A percentile compares a stretch with the other conserved stretches of the same genome.
Evolutionary conservation across 1,284 basidiomycete species (phyloP).

Genomic region (Fomitopsis palustris): DNA sequence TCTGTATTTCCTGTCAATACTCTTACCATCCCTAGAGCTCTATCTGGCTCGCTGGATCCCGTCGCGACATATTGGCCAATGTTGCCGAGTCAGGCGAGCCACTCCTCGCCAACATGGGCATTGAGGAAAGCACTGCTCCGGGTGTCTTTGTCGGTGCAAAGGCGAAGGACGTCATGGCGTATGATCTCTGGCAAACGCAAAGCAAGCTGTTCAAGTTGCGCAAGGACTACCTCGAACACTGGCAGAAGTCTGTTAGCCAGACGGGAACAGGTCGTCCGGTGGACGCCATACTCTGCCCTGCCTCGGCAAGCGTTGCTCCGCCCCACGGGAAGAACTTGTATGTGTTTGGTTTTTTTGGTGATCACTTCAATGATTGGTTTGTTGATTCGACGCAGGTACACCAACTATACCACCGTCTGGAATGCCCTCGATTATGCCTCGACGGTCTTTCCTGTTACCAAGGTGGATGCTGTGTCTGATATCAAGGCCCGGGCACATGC

Average conservation of each 20-base stretch:
- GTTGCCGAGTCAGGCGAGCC: constrained; percentile 45
- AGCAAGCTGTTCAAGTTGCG: constrained; percentile 34
- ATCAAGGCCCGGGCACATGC: constrained; percentile 25
- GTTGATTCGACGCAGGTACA: constrained; percentile 9
- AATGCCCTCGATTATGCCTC: constrained; percentile 40
- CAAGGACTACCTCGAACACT: constrained; percentile 43
- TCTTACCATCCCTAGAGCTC: neutral
- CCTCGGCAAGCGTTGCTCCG: constrained; percentile 31
- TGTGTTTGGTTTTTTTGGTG: constrained; percentile 6
- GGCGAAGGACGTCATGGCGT: constrained; percentile 20
- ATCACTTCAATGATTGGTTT: too few relatives aligned
- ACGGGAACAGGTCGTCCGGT: constrained; percentile 47
- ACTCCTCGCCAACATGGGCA: constrained; percentile 56
- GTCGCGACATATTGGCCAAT: constrained; percentile 1
- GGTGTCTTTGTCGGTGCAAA: neutral
- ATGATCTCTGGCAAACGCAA: constrained; percentile 42
- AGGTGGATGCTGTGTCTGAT: constrained; percentile 33
- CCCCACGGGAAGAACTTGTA: constrained; percentile 36
- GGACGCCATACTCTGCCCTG: constrained; percentile 40
- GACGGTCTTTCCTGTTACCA: constrained; percentile 42
- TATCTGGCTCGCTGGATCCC: constrained; percentile 19
- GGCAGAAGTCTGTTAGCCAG: constrained; percentile 35
- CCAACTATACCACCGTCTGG: constrained; percentile 21
- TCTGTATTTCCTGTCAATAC: neutral
- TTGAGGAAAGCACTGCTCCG: constrained; percentile 21